A percentile compares a stretch with the other conserved stretches of the same genome.
Evolutionary conservation across 495 filamentous ascomycete species (phyloP).

Genomic region (Xylaria venustula): DNA sequence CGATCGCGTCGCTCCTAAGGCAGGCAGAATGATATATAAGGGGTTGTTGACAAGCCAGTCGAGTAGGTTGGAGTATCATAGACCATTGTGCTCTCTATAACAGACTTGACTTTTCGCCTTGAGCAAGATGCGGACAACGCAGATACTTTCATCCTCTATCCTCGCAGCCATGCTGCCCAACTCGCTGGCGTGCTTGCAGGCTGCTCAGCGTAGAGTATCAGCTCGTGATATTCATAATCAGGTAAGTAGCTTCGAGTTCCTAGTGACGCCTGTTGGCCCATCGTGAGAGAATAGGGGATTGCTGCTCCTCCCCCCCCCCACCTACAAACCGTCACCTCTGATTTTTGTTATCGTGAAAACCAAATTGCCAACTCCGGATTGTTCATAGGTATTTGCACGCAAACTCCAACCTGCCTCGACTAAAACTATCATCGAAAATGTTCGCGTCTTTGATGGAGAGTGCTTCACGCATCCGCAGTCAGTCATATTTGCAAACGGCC

Average conservation of each 20-base stretch:
- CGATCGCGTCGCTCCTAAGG: background rate
- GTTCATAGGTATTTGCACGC: constrained; percentile 1
- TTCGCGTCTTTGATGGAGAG: constrained; percentile 24
- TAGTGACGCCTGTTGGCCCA: too few relatives aligned
- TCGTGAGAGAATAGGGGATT: too few relatives aligned
- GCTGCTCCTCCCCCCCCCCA: too few relatives aligned
- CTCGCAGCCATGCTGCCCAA: background rate
- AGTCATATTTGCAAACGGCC: constrained; percentile 18
- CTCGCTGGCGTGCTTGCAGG: background rate
- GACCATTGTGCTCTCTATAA: background rate
- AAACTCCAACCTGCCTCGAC: background rate
- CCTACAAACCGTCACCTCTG: too few relatives aligned
- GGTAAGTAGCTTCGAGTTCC: too few relatives aligned
- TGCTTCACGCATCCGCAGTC: constrained; percentile 12
- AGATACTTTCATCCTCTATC: background rate
- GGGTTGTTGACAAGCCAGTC: background rate
- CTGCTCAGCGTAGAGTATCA: background rate
- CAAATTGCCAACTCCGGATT: too few relatives aligned
- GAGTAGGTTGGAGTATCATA: background rate
- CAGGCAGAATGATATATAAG: background rate
- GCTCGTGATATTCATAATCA: constrained; percentile 1
- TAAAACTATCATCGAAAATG: constrained; percentile 26
- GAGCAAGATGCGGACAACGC: background rate
- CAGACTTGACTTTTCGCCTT: background rate
- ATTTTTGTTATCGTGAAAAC: too few relatives aligned